phyloP scores from a whole-genome alignment of 2,329 filamentous ascomycete genomes.

The Sclerotinia trifoliorum region DNA sequence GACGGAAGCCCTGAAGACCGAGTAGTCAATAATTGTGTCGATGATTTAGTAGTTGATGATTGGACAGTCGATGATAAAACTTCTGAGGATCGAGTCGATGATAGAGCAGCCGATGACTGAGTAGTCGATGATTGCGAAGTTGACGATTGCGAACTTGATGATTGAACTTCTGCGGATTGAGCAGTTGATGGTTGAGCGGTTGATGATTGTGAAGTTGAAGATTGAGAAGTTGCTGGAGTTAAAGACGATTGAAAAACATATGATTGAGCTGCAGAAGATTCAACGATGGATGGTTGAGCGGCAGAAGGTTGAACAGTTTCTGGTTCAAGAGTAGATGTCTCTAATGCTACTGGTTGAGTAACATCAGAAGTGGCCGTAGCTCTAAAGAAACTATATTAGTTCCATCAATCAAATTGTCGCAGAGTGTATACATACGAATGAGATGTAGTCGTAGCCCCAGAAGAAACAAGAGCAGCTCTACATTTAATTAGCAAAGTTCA shows the following conservation, averaged over 20 bases:
- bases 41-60: neutral
- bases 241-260: neutral
- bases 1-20: neutral
- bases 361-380: neutral
- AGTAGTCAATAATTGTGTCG: neutral
- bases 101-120: neutral
- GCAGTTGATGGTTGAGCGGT: neutral
- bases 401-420: neutral
- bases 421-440: neutral
- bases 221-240: neutral
- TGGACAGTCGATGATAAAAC: neutral
- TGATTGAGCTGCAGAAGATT: neutral
- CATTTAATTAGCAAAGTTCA: neutral
- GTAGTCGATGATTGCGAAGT: neutral
- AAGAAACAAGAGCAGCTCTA: slow-evolving; percentile 9
- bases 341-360: neutral
- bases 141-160: neutral
- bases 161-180: neutral
- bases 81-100: neutral
- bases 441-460: neutral
- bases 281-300: neutral
- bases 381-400: neutral
- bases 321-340: neutral
- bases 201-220: neutral
- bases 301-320: neutral